Base-by-base conservation (phyloP, 2,329 filamentous ascomycete species). In the Botrytis deweyae region DNA sequence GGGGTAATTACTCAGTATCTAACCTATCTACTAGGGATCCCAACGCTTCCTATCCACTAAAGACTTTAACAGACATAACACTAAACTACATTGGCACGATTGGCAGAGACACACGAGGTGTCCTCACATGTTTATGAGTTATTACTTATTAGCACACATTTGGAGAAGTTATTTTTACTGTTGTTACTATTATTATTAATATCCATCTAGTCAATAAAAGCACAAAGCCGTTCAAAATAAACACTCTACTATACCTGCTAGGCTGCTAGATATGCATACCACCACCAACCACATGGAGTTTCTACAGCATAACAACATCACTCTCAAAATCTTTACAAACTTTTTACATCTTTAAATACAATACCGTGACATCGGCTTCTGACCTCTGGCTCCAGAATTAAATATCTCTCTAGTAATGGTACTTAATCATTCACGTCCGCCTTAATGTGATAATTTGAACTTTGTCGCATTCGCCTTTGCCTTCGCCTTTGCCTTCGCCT, bases 361-460 rank as follows among this genome's bases (percentile, higher is more conserved):
- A 63, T 3, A 63, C 61, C 38, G 25, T 58, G 20, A 40, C 38
- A n/a, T 9, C 22, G 16, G 22, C 59, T 38, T 20, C 49, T 55
- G 5, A 40, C 36, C 25, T n/a, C 25, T 16, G 12, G 1, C 25
- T n/a, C 36, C 38, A 40, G 38, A 8, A 63, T 18, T 40, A 18
- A 63, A 63, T 16, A 18, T n/a, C 36, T 29, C 29, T 18, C 52
- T 9, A 68, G 46, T 46, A 42, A 72, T 72, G 63, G 40, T 72
- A 44, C 33, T 58, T 22, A 72, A 68, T 46, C 38, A 46, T 38
- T 44, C 49, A 52, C 52, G 44, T 36, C 71, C 71, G 49, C 64
- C 63, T 61, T 72, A 61, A 69, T 58, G 62, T 67, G 59, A 72
- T 58, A 29, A 52, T 55, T 55, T 25, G 49, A 55, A 55, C 25